These are phyloP conservation scores for Luffa acutangula DNA, from an alignment of 306 rosid genomes.

Conservation along the genomic window DNA sequence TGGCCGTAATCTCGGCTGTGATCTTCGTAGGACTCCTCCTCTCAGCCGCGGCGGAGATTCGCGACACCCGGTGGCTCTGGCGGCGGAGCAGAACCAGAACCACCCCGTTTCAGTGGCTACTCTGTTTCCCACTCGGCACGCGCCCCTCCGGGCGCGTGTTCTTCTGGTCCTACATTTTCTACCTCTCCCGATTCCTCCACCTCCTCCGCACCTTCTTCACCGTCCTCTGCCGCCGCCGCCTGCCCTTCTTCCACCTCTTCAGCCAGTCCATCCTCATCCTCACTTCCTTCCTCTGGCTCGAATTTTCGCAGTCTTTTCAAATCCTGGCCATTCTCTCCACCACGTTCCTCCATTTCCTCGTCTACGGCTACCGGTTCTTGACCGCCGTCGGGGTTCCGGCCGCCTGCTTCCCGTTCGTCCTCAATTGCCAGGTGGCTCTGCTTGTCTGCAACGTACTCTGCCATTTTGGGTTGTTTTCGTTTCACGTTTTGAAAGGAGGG, in stretches of 20 bases:
- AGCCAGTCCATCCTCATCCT: conserved; percentile 52
- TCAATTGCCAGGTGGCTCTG: conserved; percentile 45
- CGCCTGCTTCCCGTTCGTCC: conserved; percentile 44
- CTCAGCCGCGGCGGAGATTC: conserved; percentile 65
- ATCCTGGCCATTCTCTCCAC: conserved; percentile 59
- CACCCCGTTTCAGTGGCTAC: conserved; percentile 68
- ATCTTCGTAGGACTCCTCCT: conserved; percentile 54
- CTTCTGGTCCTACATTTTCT: conserved; percentile 78
- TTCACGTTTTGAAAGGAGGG: conserved; percentile 54
- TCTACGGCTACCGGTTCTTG: conserved; percentile 63
- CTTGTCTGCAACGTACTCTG: conserved; percentile 50
- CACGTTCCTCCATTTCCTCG: conserved; percentile 39
- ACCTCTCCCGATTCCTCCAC: conserved; percentile 64
- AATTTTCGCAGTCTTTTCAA: conserved; percentile 75
- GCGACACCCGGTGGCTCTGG: conserved; percentile 89
- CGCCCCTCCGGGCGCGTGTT: conserved; percentile 86
- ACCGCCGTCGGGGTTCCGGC: conserved; percentile 41
- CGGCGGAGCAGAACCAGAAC: conserved; percentile 54
- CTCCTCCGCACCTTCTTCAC: conserved; percentile 51
- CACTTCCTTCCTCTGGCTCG: conserved; percentile 66
- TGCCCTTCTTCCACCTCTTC: conserved; percentile 46
- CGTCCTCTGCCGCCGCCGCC: conserved; percentile 38
- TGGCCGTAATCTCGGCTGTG: conserved; percentile 50
- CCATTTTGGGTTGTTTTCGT: conserved; percentile 50
- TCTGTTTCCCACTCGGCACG: conserved; percentile 83